These are phyloP conservation scores for Fusarium miscanthi DNA, from an alignment of 2,329 filamentous ascomycete species.

Conservation along the genomic window DNA sequence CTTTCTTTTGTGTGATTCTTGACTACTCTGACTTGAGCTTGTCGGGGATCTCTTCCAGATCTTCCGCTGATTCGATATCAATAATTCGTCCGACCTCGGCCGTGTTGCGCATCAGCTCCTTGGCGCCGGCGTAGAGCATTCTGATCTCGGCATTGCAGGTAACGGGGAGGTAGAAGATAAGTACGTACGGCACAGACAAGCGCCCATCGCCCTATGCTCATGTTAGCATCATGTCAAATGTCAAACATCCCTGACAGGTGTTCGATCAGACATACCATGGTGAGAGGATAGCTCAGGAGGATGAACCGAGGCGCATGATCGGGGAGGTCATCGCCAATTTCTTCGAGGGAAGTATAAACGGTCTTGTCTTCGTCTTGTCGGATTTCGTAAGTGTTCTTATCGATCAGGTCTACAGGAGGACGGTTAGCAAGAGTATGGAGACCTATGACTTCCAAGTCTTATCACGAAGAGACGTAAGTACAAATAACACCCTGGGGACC, in stretches of 20 bases:
- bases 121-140: conserved; percentile 96
- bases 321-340: conserved; percentile 88
- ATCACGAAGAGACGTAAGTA: conserved; percentile 64
- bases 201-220: conserved; percentile 77
- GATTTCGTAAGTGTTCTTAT: conserved; percentile 91
- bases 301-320: conserved; percentile 92
- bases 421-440: conserved; percentile 24
- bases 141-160: conserved; percentile 88
- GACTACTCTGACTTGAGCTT: conserved; percentile 57
- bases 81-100: conserved; percentile 90
- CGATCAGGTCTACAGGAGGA: conserved; percentile 79
- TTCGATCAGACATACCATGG: conserved; percentile 68
- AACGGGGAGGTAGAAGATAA: conserved; percentile 92
- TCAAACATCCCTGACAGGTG: not conserved
- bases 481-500: conserved; percentile 93
- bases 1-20: not conserved
- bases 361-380: conserved; percentile 79
- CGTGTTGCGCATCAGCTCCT: conserved; percentile 94
- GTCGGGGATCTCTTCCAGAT: conserved; percentile 82
- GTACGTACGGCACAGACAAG: conserved; percentile 89
- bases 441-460: not conserved
- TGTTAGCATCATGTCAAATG: conserved; percentile 25
- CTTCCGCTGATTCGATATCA: conserved; percentile 83
- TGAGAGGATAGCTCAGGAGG: conserved; percentile 90
- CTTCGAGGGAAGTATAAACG: conserved; percentile 83